phyloP scores from a whole-genome alignment of 169 alveolate genomes.

The Cryptosporidium muris region DNA sequence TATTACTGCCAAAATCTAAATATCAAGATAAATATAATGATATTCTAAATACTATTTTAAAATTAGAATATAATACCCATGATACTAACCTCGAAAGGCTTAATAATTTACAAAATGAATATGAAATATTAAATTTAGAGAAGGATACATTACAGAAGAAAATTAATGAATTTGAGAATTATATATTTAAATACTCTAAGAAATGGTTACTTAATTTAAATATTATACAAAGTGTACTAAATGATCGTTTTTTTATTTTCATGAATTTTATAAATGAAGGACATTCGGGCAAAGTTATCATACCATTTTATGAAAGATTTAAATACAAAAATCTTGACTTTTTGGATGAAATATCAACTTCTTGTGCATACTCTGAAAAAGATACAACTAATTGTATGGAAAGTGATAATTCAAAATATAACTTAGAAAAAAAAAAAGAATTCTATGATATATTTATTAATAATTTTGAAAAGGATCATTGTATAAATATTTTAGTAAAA shows the following conservation, averaged over 20 bases:
- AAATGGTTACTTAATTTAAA: conserved; percentile 26
- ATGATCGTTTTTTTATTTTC: conserved; percentile 31
- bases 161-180: conserved; percentile 11
- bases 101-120: conserved; percentile 49
- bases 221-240: conserved; percentile 2
- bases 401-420: background rate
- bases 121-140: conserved; percentile 15
- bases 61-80: conserved; percentile 27
- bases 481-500: conserved; percentile 47
- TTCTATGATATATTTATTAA: conserved; percentile 25
- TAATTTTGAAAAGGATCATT: conserved; percentile 35
- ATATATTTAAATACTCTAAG: background rate
- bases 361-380: background rate
- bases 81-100: conserved; percentile 49
- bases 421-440: background rate
- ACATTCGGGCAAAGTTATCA: conserved; percentile 49
- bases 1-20: conserved; percentile 16
- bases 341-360: background rate
- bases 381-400: conserved; percentile 4
- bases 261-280: conserved; percentile 46
- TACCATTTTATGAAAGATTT: conserved; percentile 42
- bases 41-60: background rate
- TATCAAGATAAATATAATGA: conserved; percentile 16
- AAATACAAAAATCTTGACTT: background rate
- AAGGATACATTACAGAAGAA: background rate